Evolutionary conservation across 1,139 yeast genomes (phyloP).

Genomic region (Diutina mesorugosa): DNA sequence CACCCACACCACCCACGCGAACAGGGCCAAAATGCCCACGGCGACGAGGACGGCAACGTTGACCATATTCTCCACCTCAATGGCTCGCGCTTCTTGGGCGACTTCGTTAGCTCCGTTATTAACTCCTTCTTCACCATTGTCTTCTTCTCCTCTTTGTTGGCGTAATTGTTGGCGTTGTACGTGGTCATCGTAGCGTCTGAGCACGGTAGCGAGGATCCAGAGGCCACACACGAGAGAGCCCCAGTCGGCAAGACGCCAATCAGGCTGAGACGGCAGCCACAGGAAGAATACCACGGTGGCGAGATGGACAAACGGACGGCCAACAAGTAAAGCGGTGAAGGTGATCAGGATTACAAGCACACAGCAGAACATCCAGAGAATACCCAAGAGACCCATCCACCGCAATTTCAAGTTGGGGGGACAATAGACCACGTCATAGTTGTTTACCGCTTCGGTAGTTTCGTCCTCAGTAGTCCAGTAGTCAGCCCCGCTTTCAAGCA

Average conservation of each 20-base stretch:
- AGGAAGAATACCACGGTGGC: constrained; percentile 3
- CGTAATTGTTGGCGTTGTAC: background rate
- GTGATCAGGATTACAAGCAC: constrained; percentile 26
- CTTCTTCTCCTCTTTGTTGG: background rate
- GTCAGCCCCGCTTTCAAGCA: constrained; percentile 9
- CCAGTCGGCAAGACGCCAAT: constrained; percentile 10
- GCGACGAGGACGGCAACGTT: background rate
- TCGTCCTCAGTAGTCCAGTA: constrained; percentile 34
- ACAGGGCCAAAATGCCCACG: background rate
- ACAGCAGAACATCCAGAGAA: constrained; percentile 64
- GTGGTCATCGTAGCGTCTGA: constrained; percentile 9
- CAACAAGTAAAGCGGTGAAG: constrained; percentile 22
- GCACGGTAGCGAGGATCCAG: constrained; percentile 8
- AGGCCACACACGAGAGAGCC: constrained; percentile 14
- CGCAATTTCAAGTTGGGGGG: constrained; percentile 68
- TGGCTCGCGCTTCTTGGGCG: background rate
- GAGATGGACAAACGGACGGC: constrained; percentile 21
- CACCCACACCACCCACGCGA: constrained; percentile 13
- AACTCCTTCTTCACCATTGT: background rate
- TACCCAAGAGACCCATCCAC: constrained; percentile 38
- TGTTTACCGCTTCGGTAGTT: constrained; percentile 5
- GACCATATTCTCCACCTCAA: background rate
- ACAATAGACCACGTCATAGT: constrained; percentile 68
- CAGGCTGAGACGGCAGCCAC: background rate
- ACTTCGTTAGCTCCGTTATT: background rate